Evolutionary conservation across 2,329 filamentous ascomycete genomes (phyloP), one percentile per base, ranked within the genome.

Genomic region (Tolypocladium album): DNA sequence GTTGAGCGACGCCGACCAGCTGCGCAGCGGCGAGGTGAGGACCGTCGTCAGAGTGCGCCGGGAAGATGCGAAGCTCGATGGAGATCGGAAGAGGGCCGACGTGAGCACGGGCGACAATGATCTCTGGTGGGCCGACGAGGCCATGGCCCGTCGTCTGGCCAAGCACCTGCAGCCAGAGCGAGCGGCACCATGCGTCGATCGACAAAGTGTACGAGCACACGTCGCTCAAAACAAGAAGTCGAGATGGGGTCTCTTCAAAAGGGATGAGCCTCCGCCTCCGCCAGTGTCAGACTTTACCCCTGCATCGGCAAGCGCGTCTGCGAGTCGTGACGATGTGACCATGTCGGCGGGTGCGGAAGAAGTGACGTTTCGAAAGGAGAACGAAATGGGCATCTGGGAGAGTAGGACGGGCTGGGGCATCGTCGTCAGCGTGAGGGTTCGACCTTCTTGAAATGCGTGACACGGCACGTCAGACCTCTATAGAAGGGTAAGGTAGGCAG

Each of bases 301-400:
- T 13, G 17, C 50, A 4, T n/a, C 27, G 1, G 6, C 27, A 1
- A 60, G 53, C 13, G 43, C 45, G 8, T 8, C 20, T 20, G 4
- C 47, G 8, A 27, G 50, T 31, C 31, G 50, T 9, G 64, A 67
- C 1, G 65, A 67, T 7, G 71, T 76, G 1, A 69, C 64, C 5
- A 79, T 82, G 74, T 68, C 65, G 3, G 75, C 76, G 2, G 68
- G 67, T 34, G 75, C 77, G 0, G 74, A 82, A 56, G 76, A 82
- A 63, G 74, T 81, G 1, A 78, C 78, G 0, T 82, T 84, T 60
- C 67, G 81, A n/a, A 67, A 67, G 55, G 75, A 82, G 67, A 83
- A 80, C 27, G 77, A 76, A 17, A 72, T 83, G 65, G 81, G 80
- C 0, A 68, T 84, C 1, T 79, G 76, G 74, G 80, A 83, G 66